phyloP scores from a whole-genome alignment of 2,329 filamentous ascomycete genomes.

The Exophiala calicioides region DNA sequence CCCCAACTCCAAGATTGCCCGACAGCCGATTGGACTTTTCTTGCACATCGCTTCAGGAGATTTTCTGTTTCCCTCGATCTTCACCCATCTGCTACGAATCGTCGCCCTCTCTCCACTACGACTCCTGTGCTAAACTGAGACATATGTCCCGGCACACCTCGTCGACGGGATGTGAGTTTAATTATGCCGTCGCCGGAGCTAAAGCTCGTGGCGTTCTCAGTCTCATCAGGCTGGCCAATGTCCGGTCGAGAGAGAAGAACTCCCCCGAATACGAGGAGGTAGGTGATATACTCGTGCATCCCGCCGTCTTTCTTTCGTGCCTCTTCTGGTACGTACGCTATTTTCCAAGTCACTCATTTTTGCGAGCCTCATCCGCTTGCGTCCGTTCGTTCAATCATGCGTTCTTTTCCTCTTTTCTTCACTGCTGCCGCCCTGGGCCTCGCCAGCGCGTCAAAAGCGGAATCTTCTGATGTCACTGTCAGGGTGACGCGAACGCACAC shows the following conservation, averaged over 20 bases:
- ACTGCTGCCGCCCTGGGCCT: conserved; percentile 20
- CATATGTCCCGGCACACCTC: conserved; percentile 9
- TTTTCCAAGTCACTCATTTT: conserved; percentile 24
- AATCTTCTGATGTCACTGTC: conserved; percentile 19
- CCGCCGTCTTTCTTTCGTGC: conserved; percentile 1
- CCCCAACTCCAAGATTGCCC: no score
- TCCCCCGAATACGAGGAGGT: conserved; percentile 2
- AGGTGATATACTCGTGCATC: conserved; percentile 17
- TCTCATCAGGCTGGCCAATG: conserved; percentile 18
- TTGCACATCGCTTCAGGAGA: conserved; percentile 6
- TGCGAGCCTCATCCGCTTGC: conserved; percentile 25
- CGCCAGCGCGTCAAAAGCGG: conserved; percentile 6
- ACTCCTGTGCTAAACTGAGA: conserved; percentile 23
- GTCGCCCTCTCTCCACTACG: conserved; percentile 9
- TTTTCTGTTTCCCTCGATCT: conserved; percentile 1
- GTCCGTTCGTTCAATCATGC: conserved; percentile 27
- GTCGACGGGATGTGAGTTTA: conserved; percentile 2
- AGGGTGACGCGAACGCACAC: conserved; percentile 23
- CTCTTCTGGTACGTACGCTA: conserved; percentile 7
- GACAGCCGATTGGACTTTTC: no score
- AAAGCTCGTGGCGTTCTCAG: no score
- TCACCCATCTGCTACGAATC: conserved; percentile 2
- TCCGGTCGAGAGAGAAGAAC: background rate
- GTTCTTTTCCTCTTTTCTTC: conserved; percentile 24
- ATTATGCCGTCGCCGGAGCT: conserved; percentile 6